phyloP scores from a whole-genome alignment of 2,329 filamentous ascomycete species.

The Phyllosticta paracitricarpa region DNA sequence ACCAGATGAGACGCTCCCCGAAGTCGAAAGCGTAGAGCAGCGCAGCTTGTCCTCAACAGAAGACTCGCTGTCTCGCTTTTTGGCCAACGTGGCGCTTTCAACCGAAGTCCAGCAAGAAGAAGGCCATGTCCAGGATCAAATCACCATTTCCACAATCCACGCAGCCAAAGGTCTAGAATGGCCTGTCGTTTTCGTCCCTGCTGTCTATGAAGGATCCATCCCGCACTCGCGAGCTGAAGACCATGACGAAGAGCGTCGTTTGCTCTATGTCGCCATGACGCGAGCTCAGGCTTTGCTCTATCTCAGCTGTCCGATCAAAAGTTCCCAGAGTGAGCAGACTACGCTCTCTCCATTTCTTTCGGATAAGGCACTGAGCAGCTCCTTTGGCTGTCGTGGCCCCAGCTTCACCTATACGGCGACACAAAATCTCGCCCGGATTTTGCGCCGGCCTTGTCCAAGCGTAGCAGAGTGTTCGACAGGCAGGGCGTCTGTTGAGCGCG shows the following conservation, averaged over 20 bases:
- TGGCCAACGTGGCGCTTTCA: slow-evolving; percentile 84
- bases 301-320: slow-evolving; percentile 66
- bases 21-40: slow-evolving; percentile 63
- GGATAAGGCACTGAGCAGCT: slow-evolving; percentile 39
- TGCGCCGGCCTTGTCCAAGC: slow-evolving; percentile 52
- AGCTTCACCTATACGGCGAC: slow-evolving; percentile 55
- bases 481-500: slow-evolving; percentile 18
- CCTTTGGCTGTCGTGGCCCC: slow-evolving; percentile 56
- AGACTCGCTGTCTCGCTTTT: slow-evolving; percentile 64
- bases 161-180: slow-evolving; percentile 93
- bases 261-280: slow-evolving; percentile 96
- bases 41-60: slow-evolving; percentile 36
- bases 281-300: slow-evolving; percentile 79
- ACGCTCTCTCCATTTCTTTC: slow-evolving; percentile 65
- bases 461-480: slow-evolving; percentile 24
- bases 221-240: slow-evolving; percentile 83
- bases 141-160: slow-evolving; percentile 94
- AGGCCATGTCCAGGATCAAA: slow-evolving; percentile 47
- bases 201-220: slow-evolving; percentile 80
- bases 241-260: slow-evolving; percentile 71
- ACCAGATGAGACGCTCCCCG: slow-evolving; percentile 45
- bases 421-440: slow-evolving; percentile 58
- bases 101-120: slow-evolving; percentile 61
- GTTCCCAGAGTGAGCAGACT: slow-evolving; percentile 51
- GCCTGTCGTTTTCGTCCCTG: slow-evolving; percentile 89